Conservation (phyloP, 2,329 filamentous ascomycete genomes). For the Xylariaceae sp. region DNA sequence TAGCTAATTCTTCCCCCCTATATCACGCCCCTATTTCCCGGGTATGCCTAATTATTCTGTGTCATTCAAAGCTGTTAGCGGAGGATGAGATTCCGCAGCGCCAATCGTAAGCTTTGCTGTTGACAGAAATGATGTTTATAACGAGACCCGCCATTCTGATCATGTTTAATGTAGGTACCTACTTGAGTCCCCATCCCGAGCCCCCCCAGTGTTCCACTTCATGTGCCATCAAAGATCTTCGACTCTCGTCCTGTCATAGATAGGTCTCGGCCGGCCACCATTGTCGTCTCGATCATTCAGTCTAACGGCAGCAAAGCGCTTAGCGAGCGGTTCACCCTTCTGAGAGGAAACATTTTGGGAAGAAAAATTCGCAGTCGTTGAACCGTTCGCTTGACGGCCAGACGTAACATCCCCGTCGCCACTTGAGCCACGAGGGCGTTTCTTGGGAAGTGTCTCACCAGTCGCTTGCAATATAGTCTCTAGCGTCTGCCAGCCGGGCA, state of each 20-base stretch:
- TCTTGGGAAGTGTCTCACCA: slow-evolving; percentile 85
- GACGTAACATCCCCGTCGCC: slow-evolving; percentile 27
- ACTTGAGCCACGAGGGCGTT: slow-evolving; percentile 53
- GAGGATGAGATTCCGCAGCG: too few species aligned
- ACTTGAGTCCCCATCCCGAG: too few species aligned
- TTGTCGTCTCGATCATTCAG: slow-evolving; percentile 28
- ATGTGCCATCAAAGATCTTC: slow-evolving; percentile 15
- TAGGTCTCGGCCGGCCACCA: slow-evolving; percentile 23
- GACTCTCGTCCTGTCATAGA: slow-evolving; percentile 29
- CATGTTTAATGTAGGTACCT: too few species aligned
- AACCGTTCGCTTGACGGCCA: slow-evolving; percentile 22
- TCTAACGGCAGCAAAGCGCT: slow-evolving; percentile 37
- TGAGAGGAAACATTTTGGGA: slow-evolving; percentile 8
- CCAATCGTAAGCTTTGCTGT: too few species aligned
- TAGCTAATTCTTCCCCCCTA: too few species aligned
- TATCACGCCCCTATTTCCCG: too few species aligned
- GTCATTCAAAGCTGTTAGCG: too few species aligned
- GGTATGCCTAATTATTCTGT: too few species aligned
- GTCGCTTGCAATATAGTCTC: slow-evolving; percentile 91
- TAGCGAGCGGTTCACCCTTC: slow-evolving; percentile 33
- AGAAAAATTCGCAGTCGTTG: slow-evolving; percentile 7
- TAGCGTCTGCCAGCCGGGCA: slow-evolving; percentile 89
- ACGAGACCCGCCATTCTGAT: too few species aligned
- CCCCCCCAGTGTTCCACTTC: slow-evolving; percentile 1
- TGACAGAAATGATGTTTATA: too few species aligned